Evolutionary conservation across 1,284 basidiomycete genomes (phyloP).

Genomic region (Porogramme epimiltina): DNA sequence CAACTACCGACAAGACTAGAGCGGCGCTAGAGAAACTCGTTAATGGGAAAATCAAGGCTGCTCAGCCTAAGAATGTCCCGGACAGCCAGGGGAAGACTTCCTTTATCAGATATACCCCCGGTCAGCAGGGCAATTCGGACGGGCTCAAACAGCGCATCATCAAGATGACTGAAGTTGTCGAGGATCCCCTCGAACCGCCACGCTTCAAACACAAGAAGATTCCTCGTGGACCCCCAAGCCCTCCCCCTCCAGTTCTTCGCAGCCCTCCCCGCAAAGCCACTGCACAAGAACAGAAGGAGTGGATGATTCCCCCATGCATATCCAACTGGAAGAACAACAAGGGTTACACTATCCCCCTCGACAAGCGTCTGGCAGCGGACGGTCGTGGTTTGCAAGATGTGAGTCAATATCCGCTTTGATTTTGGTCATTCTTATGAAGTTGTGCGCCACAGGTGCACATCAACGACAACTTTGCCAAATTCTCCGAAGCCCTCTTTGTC

Average conservation of each 20-base stretch:
- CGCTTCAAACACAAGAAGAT: conserved; percentile 99
- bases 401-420: conserved; percentile 35
- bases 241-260: conserved; percentile 95
- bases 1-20: conserved; percentile 88
- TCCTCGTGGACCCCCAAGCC: conserved; percentile 92
- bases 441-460: conserved; percentile 76
- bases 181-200: conserved; percentile 96
- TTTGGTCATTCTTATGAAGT: background rate
- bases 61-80: conserved; percentile 88
- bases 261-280: conserved; percentile 96
- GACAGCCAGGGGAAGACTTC: conserved; percentile 78
- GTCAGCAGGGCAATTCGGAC: conserved; percentile 73
- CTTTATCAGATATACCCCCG: conserved; percentile 97
- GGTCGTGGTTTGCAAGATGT: conserved; percentile 97
- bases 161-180: conserved; percentile 97
- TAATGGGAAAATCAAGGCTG: conserved; percentile 95
- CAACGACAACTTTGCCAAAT: conserved; percentile 99
- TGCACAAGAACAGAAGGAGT: conserved; percentile 97
- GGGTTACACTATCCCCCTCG: conserved; percentile 98
- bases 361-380: conserved; percentile 97
- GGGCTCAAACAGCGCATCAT: conserved; percentile 93
- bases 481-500: conserved; percentile 94
- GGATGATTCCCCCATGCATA: conserved; percentile 99
- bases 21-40: conserved; percentile 92
- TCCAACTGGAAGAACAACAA: conserved; percentile 99